Evolutionary conservation across 345 rosid species (phyloP).

Genomic region (Arabidopsis suecica): DNA sequence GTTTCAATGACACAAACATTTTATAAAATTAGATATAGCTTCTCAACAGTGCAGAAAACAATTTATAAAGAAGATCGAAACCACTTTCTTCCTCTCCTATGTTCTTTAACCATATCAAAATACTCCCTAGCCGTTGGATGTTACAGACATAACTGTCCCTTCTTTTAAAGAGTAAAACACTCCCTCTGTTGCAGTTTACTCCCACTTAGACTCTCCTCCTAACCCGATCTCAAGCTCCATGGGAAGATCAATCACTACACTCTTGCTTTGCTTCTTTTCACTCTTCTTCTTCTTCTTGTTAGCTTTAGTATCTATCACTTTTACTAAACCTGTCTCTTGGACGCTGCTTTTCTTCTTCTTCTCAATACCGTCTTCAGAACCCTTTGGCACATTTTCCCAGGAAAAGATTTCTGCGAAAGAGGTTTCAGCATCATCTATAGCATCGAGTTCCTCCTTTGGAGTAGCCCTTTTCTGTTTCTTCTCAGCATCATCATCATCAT

Average conservation of each 20-base stretch:
- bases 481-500: conserved; percentile 33
- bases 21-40: neutral
- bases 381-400: conserved; percentile 33
- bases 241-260: conserved; percentile 42
- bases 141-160: neutral
- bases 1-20: neutral
- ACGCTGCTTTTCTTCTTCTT: conserved; percentile 41
- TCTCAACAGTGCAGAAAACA: conserved; percentile 13
- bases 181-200: neutral
- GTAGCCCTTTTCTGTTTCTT: conserved; percentile 44
- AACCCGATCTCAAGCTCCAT: conserved; percentile 62
- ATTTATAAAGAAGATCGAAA: conserved; percentile 1
- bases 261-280: conserved; percentile 42
- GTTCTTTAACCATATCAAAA: neutral
- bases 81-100: neutral
- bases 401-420: conserved; percentile 68
- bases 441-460: conserved; percentile 53
- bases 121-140: neutral
- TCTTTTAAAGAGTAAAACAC: neutral
- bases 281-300: conserved; percentile 53
- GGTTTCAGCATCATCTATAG: conserved; percentile 63
- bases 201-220: conserved; percentile 89
- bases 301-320: conserved; percentile 46
- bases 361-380: conserved; percentile 27
- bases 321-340: conserved; percentile 35